phyloP scores from a whole-genome alignment of 352 stramenopile genomes.

The Globisporangium rhizosaccharum region DNA sequence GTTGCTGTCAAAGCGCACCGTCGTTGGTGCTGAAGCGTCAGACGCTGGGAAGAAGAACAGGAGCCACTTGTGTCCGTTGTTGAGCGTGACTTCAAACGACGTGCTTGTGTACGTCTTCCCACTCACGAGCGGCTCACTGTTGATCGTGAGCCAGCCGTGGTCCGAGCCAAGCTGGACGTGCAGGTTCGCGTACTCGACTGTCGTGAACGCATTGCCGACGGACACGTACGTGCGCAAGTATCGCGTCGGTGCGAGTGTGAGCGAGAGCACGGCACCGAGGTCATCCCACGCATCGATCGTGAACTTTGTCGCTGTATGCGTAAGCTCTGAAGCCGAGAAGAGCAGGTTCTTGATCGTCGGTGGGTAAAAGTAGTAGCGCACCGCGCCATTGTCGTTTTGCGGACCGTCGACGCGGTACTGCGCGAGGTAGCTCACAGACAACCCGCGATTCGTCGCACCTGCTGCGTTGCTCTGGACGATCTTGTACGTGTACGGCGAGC shows the following conservation, averaged over 20 bases:
- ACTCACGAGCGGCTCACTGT: constrained; percentile 35
- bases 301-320: constrained; percentile 15
- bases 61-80: constrained; percentile 74
- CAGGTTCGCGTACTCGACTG: constrained; percentile 59
- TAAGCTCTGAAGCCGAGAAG: constrained; percentile 57
- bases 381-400: constrained; percentile 72
- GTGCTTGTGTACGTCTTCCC: constrained; percentile 29
- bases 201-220: constrained; percentile 77
- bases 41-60: constrained; percentile 49
- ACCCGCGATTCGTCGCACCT: constrained; percentile 31
- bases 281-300: constrained; percentile 73
- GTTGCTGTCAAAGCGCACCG: constrained; percentile 33
- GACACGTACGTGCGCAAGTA: constrained; percentile 53
- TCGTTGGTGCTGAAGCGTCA: constrained; percentile 5
- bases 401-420: constrained; percentile 68
- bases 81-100: constrained; percentile 55
- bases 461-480: constrained; percentile 24
- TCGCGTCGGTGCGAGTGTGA: constrained; percentile 13
- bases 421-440: constrained; percentile 65
- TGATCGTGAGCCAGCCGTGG: constrained; percentile 52
- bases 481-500: constrained; percentile 66
- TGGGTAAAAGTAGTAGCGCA: constrained; percentile 82
- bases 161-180: constrained; percentile 61
- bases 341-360: constrained; percentile 69
- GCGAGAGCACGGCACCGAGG: constrained; percentile 49